Evolutionary conservation across 78 protist species (phyloP).

Genomic region (Dictyostelium purpureum): DNA sequence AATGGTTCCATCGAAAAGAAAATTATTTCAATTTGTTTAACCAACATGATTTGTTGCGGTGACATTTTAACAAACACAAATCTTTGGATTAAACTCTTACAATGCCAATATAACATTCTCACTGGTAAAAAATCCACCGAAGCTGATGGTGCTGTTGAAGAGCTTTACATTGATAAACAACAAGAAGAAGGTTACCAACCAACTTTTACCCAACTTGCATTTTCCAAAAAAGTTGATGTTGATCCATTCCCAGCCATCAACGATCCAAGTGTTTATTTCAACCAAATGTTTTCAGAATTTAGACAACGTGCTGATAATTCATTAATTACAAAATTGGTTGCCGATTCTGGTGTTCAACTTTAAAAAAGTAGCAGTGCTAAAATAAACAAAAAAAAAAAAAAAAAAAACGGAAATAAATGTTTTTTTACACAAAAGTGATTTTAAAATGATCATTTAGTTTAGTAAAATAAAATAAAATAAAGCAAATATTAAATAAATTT

Average conservation of each 20-base stretch:
- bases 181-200: slow-evolving; percentile 58
- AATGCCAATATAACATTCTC: slow-evolving; percentile 19
- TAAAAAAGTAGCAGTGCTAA: background rate
- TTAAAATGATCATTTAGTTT: no score
- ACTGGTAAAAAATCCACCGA: background rate
- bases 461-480: no score
- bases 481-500: no score
- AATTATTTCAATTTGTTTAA: slow-evolving; percentile 47
- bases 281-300: background rate
- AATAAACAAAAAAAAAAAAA: background rate
- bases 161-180: slow-evolving; percentile 6
- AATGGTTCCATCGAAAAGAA: slow-evolving; percentile 69
- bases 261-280: slow-evolving; percentile 17
- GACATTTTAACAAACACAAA: slow-evolving; percentile 5
- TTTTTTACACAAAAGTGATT: no score
- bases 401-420: background rate
- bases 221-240: slow-evolving; percentile 48
- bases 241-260: slow-evolving; percentile 56
- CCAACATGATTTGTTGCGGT: slow-evolving; percentile 1
- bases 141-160: background rate
- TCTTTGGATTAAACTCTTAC: slow-evolving; percentile 23
- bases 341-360: background rate
- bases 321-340: background rate
- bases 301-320: background rate
- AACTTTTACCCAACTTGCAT: slow-evolving; percentile 63